Base-by-base conservation (phyloP, 129 eudicot genomes). In the Calendula officinalis region DNA sequence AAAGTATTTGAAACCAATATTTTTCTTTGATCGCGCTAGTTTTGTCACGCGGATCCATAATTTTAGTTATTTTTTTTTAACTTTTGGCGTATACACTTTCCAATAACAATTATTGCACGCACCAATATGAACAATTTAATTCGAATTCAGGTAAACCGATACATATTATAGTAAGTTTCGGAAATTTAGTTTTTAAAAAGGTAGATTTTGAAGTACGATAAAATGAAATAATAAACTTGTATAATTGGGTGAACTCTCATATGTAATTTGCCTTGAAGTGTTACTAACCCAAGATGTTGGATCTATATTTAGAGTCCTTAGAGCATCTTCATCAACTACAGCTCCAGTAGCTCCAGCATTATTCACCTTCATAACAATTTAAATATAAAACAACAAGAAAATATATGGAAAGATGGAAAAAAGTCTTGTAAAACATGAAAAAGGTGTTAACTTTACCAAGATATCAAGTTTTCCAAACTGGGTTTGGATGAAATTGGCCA, bases 271-370 rank as follows among this genome's bases (percentile, higher is more conserved):
- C 30, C 30, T 22, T 22, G 30, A 22, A 9, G 34, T 15, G 8
- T 63, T 4, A 3, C 68, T 77, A 80, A 89, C 94, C 96, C 90
- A 82, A 59, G 78, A 39, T 48, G 75, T 78, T 14, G 87, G 83
- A 67, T 82, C 94, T 54, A 89, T 78, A 33, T 85, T 85, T 43
- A 77, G 27, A 44, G 94, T 83, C 68, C 82, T 71, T 73, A 89
- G 67, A 8, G 77, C 87, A 51, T 77, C 94, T 80, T 80, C 87
- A 76, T 89, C 94, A 55, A 83, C 87, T 45, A 72, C 56, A 14
- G 80, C 84, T 35, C 92, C 96, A 56, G 89, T 61, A 57, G 85
- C 80, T 42, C 90, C 94, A 15, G 90, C 96, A 78, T 85, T 89
- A 68, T 89, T 85, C 56, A 85, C 89, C 94, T 84, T 72, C 56